phyloP scores from a whole-genome alignment of 2,329 filamentous ascomycete genomes.

The Dothideomycetes sp. region DNA sequence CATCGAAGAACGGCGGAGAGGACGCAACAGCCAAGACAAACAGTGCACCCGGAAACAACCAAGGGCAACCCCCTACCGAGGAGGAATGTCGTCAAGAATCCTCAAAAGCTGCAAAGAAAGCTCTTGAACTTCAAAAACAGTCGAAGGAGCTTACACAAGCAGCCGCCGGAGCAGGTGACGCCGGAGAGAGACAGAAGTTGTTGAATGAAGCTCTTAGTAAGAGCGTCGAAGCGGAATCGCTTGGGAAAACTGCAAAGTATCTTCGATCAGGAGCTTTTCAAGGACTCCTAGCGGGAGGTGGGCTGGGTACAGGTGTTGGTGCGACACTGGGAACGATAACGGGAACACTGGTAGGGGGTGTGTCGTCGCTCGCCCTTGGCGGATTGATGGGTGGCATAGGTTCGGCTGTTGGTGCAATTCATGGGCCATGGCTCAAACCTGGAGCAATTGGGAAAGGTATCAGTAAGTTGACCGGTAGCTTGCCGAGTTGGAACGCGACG shows the following conservation, averaged over 20 bases:
- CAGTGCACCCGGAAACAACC: background rate
- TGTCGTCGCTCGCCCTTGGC: conserved; percentile 15
- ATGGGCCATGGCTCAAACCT: conserved; percentile 25
- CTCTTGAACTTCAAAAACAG: conserved; percentile 20
- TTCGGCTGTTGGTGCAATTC: conserved; percentile 26
- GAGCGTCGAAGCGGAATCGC: conserved; percentile 23
- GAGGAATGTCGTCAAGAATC: conserved; percentile 18
- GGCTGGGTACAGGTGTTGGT: conserved; percentile 23
- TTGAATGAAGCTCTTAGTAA: conserved; percentile 24
- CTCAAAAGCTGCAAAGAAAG: conserved; percentile 19
- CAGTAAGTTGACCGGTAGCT: conserved; percentile 21
- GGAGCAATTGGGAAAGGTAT: conserved; percentile 21
- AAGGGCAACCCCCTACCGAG: background rate
- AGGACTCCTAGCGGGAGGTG: conserved; percentile 23
- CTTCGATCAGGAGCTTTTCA: conserved; percentile 23
- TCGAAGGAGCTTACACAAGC: conserved; percentile 23
- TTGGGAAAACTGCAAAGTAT: conserved; percentile 27
- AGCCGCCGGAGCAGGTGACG: conserved; percentile 23
- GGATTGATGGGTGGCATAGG: conserved; percentile 18
- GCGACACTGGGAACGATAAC: conserved; percentile 23
- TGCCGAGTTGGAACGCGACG: conserved; percentile 24
- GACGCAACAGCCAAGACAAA: too few relatives aligned
- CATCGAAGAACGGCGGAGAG: too few relatives aligned
- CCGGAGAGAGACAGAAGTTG: conserved; percentile 25
- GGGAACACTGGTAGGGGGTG: conserved; percentile 24